phyloP scores from a whole-genome alignment of 2,329 filamentous ascomycete genomes.

The Fusarium hainanense region DNA sequence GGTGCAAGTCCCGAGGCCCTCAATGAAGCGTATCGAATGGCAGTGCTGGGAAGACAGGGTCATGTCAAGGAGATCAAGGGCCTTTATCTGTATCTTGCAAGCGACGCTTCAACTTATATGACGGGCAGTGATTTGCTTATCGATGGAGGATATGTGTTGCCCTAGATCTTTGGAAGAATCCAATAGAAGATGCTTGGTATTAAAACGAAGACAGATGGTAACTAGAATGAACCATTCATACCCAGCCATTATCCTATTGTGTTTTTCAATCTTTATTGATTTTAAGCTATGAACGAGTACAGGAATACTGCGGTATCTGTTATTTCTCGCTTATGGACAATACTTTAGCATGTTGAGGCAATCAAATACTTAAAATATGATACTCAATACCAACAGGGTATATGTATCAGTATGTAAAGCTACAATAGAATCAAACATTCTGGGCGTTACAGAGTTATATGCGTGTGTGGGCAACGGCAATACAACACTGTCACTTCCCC shows the following conservation, averaged over 20 bases:
- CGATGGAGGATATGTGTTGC: constrained; percentile 33
- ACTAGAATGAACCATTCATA: not conserved
- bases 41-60: constrained; percentile 65
- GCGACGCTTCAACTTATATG: constrained; percentile 54
- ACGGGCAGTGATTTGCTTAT: constrained; percentile 33
- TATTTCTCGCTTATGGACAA: not conserved
- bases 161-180: not conserved
- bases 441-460: not conserved
- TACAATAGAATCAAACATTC: not conserved
- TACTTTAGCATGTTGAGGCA: not conserved
- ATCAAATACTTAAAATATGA: too few species aligned
- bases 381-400: not conserved
- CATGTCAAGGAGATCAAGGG: constrained; percentile 75
- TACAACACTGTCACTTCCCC: constrained; percentile 9
- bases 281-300: not conserved
- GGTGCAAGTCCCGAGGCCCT: constrained; percentile 56
- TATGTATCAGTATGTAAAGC: not conserved
- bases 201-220: too few species aligned
- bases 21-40: constrained; percentile 63
- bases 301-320: not conserved
- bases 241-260: not conserved
- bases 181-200: not conserved
- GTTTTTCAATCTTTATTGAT: not conserved
- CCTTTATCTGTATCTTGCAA: constrained; percentile 64
- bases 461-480: not conserved